Evolutionary conservation across 1,284 basidiomycete species (phyloP).

Genomic region (Fomitiporia mediterranea): DNA sequence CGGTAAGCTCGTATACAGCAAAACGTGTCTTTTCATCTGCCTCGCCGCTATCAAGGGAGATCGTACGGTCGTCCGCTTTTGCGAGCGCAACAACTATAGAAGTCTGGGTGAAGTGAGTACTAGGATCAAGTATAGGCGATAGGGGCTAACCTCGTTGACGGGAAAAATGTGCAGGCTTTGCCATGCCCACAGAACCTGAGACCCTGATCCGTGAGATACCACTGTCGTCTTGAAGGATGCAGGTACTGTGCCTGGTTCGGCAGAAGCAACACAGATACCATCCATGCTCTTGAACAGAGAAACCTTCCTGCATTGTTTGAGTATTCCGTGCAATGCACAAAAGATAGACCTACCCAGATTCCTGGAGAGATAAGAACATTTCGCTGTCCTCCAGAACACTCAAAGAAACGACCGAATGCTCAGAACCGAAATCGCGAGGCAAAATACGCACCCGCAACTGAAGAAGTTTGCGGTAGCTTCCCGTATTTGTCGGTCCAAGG

Average conservation of each 20-base stretch:
- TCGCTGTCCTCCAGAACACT: conserved; percentile 38
- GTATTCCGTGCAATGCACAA: neutral
- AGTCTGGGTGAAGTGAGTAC: neutral
- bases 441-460: conserved; percentile 47
- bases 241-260: conserved; percentile 5
- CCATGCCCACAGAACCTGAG: conserved; percentile 45
- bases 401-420: conserved; percentile 41
- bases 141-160: conserved; percentile 40
- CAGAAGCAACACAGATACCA: conserved; percentile 24
- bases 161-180: conserved; percentile 36
- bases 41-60: conserved; percentile 12
- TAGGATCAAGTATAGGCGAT: neutral
- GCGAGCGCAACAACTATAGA: conserved; percentile 13
- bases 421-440: conserved; percentile 38
- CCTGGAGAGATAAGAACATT: conserved; percentile 47
- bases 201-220: conserved; percentile 14
- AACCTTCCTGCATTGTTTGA: conserved; percentile 14
- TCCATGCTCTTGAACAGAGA: conserved; percentile 25
- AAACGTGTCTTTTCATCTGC: conserved; percentile 13
- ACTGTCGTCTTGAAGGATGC: neutral
- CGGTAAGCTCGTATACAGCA: conserved; percentile 5
- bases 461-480: conserved; percentile 27
- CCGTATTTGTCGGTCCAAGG: conserved; percentile 13
- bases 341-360: conserved; percentile 44
- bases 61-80: conserved; percentile 4